Base-by-base conservation (phyloP, 208 protist genomes). In the Trypanosoma conorhini region DNA sequence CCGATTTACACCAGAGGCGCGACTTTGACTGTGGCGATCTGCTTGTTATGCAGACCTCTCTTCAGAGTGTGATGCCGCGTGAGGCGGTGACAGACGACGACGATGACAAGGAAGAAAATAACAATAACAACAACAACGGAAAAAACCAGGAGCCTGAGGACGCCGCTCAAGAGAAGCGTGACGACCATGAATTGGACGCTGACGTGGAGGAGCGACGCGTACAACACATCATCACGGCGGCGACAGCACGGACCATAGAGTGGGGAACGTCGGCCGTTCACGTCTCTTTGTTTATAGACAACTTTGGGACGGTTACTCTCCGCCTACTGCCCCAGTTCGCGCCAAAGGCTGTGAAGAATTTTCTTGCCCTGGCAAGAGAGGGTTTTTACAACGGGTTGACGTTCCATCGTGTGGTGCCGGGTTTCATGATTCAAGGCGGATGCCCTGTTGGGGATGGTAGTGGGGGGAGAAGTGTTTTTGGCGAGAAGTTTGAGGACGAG, bases 261-360 rank as follows among this genome's bases (percentile, higher is more conserved):
- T 91, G 74, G 55, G 48, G 38, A 28, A 57, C 15, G 19, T 17
- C 10, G 52, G 0, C 0, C 55, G 24, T 75, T 68, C 35, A 30
- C 46, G 70, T 48, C 19, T 51, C 54, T 26, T 51, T 75, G 24
- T 31, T n/a, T 66, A 31, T 93, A 22, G 70, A 74, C 33, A 67
- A 67, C 44, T 89, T 85, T 76, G 85, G 85, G 66, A 81, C 67
- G 15, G 66, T 93, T 38, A 76, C 59, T n/a, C 55, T 99, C 9
- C 65, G 88, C 63, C 87, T 99, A 15, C 97, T 98, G 70, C 89
- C 96, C 22, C 65, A 85, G 12, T 84, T 98, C 58, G 75, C 79
- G 19, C 98, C 98, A 9, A 96, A 98, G 35, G 96, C 98, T 3
- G 91, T 98, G 0, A 91, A 98, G 59, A 99, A 99, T 90, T 99